phyloP scores from a whole-genome alignment of 2,329 filamentous ascomycete genomes.

The Hypoxylon sp. region DNA sequence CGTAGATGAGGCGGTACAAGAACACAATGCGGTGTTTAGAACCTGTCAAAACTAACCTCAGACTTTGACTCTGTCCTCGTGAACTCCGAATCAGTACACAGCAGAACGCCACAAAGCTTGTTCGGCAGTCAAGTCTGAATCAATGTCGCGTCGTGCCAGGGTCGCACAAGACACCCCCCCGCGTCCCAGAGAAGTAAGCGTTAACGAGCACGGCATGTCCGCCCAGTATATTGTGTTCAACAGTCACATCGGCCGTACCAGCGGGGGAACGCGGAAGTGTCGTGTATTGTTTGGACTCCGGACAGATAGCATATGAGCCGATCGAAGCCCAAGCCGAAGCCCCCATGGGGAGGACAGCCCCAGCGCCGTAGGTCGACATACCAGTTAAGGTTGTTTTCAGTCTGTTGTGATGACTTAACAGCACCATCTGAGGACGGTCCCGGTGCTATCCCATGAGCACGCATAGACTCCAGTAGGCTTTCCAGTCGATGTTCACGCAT shows the following conservation, averaged over 20 bases:
- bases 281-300: slow-evolving; percentile 85
- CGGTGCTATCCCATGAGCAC: slow-evolving; percentile 72
- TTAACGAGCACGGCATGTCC: slow-evolving; percentile 57
- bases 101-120: slow-evolving; percentile 45
- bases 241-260: slow-evolving; percentile 76
- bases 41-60: slow-evolving; percentile 47
- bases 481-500: slow-evolving; percentile 86
- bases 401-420: slow-evolving; percentile 49
- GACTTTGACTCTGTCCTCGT: slow-evolving; percentile 40
- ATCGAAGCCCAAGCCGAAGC: slow-evolving; percentile 93
- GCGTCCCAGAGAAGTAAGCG: slow-evolving; percentile 58
- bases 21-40: slow-evolving; percentile 37
- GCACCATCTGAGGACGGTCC: slow-evolving; percentile 45
- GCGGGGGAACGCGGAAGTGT: slow-evolving; percentile 88
- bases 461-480: slow-evolving; percentile 79
- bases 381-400: slow-evolving; percentile 75
- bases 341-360: slow-evolving; percentile 92
- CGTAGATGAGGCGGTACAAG: slow-evolving; percentile 36
- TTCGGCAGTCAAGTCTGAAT: slow-evolving; percentile 46
- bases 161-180: slow-evolving; percentile 51
- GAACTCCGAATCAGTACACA: slow-evolving; percentile 43
- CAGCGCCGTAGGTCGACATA: slow-evolving; percentile 90
- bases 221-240: slow-evolving; percentile 52
- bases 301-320: slow-evolving; percentile 86
- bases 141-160: slow-evolving; percentile 49